Conservation (phyloP, 129 eudicot genomes). For the Scalesia atractyloides region DNA sequence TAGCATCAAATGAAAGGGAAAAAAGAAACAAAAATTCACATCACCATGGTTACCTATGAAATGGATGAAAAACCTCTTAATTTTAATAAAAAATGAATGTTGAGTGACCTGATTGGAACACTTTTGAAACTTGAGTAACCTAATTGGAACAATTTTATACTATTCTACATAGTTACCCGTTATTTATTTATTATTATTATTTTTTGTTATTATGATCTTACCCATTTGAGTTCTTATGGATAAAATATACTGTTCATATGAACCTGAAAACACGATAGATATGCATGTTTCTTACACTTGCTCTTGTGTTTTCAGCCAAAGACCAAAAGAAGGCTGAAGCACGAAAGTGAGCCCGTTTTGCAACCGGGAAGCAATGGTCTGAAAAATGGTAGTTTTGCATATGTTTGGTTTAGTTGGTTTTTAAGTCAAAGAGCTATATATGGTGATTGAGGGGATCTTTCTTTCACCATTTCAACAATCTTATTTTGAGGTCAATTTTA, state of each 20-base stretch:
- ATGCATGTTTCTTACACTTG: neutral
- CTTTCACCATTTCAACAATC: slow-evolving; percentile 15
- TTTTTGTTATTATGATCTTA: neutral
- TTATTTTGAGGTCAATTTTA: neutral
- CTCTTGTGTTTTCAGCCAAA: slow-evolving; percentile 52
- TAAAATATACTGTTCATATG: neutral
- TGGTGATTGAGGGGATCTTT: slow-evolving; percentile 19
- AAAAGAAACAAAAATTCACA: too few species aligned
- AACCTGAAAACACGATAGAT: neutral
- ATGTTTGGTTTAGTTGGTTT: slow-evolving; percentile 30
- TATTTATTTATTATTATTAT: too few species aligned
- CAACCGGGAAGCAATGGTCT: slow-evolving; percentile 8
- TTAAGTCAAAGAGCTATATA: slow-evolving; percentile 20
- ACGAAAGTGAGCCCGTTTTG: slow-evolving; percentile 46
- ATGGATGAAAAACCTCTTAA: too few species aligned
- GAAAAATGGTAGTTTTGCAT: slow-evolving; percentile 25
- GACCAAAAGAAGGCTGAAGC: slow-evolving; percentile 83
- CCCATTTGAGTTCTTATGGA: neutral
- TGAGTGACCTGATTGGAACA: too few species aligned
- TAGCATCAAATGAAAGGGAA: too few species aligned
- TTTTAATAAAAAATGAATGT: too few species aligned
- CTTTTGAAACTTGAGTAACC: too few species aligned
- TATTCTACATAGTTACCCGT: too few species aligned
- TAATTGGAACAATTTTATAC: too few species aligned
- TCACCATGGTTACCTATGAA: too few species aligned